Percentiles rank a stretch among this genome's conserved stretches.
These are phyloP conservation scores for Parachlorella kessleri DNA, from an alignment of 139 green algal genomes.

Conservation along the genomic window DNA sequence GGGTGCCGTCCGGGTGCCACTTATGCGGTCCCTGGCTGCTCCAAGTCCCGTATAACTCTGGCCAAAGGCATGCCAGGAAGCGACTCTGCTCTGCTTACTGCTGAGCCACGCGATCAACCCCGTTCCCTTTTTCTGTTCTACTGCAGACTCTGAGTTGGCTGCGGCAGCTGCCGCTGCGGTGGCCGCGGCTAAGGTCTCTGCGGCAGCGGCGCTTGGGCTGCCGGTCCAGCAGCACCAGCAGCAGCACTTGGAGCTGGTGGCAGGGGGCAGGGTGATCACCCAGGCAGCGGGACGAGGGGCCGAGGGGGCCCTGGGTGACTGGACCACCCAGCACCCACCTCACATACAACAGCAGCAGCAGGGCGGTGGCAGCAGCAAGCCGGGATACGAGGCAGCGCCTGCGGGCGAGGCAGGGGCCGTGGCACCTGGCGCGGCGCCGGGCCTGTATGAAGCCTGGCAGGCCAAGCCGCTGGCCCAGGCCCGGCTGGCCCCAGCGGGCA, in stretches of 20 bases:
- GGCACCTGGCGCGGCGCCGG: neutral
- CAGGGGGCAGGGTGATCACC: neutral
- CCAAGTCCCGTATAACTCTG: too few relatives aligned
- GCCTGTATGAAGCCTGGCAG: slow-evolving; percentile 12
- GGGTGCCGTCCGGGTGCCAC: too few relatives aligned
- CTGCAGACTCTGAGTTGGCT: neutral
- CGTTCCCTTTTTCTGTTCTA: too few relatives aligned
- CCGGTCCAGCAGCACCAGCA: neutral
- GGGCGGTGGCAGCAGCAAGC: neutral
- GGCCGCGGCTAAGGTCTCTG: neutral
- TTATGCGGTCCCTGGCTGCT: too few relatives aligned
- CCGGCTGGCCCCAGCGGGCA: neutral
- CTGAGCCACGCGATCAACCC: too few relatives aligned
- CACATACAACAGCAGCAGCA: too few relatives aligned
- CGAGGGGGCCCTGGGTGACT: neutral
- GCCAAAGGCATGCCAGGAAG: too few relatives aligned
- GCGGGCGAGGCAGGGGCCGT: too few relatives aligned
- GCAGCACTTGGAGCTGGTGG: neutral
- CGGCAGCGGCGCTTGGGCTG: neutral
- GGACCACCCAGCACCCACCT: neutral
- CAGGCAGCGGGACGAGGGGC: neutral
- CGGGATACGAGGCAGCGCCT: too few relatives aligned
- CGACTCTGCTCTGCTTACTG: too few relatives aligned
- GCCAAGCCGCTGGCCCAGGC: slow-evolving; percentile 23
- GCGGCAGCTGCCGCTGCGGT: neutral